Percentiles rank a stretch among this genome's conserved stretches.
Evolutionary conservation across 2,329 filamentous ascomycete species (phyloP).

Genomic region (Dothidotthia symphoricarpi): DNA sequence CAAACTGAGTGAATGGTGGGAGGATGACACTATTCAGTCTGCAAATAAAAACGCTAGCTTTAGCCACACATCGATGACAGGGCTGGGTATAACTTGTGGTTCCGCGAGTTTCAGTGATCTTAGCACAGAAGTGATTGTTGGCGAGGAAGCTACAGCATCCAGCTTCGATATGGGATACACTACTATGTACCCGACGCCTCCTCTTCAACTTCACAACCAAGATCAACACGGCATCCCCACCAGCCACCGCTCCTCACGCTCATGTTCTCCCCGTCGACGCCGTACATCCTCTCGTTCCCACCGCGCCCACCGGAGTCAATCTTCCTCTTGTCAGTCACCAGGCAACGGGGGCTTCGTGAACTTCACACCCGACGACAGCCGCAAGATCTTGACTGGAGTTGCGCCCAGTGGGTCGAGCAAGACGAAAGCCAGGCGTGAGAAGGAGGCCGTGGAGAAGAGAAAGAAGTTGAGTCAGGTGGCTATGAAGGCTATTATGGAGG

Average conservation of each 20-base stretch:
- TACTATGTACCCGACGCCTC: slow-evolving; percentile 3
- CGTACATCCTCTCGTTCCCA: too few species aligned
- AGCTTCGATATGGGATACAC: slow-evolving; percentile 10
- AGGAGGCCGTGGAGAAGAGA: slow-evolving; percentile 78
- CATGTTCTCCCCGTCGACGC: slow-evolving; percentile 19
- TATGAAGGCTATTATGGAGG: slow-evolving; percentile 65
- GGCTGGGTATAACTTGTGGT: slow-evolving; percentile 36
- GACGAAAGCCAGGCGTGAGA: slow-evolving; percentile 89
- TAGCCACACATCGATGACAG: slow-evolving; percentile 23
- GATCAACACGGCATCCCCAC: slow-evolving; percentile 24
- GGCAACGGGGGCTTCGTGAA: slow-evolving; percentile 73
- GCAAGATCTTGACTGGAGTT: slow-evolving; percentile 80
- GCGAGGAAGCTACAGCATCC: slow-evolving; percentile 3
- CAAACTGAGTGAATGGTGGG: slow-evolving; percentile 34
- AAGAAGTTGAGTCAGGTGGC: slow-evolving; percentile 67
- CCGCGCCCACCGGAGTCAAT: slow-evolving; percentile 25
- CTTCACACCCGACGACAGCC: slow-evolving; percentile 77
- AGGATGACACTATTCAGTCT: slow-evolving; percentile 17
- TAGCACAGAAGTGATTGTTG: slow-evolving; percentile 1
- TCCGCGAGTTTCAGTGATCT: slow-evolving; percentile 20
- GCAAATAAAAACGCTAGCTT: too few species aligned
- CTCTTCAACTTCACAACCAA: slow-evolving; percentile 1
- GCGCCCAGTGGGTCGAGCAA: slow-evolving; percentile 89
- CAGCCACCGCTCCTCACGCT: slow-evolving; percentile 17
- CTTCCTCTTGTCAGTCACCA: slow-evolving; percentile 12